Conservation (phyloP, 2,329 filamentous ascomycete species). For the Dothistroma pini region DNA sequence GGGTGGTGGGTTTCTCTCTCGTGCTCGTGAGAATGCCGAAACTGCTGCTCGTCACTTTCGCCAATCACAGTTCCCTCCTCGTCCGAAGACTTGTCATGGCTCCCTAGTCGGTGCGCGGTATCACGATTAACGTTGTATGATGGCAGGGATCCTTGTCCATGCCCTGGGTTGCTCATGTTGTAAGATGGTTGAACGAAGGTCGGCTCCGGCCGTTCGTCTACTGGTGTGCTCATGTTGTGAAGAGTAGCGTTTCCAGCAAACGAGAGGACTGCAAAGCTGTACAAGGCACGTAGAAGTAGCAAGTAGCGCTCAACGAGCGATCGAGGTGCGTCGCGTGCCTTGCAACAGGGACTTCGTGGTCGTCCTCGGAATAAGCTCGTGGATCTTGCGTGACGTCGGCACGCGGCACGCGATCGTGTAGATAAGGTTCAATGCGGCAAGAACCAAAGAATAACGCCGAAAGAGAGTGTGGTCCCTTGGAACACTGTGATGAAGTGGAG, state of each 20-base stretch:
- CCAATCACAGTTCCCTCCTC: slow-evolving; percentile 37
- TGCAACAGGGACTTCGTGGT: slow-evolving; percentile 18
- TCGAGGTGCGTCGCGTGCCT: background rate
- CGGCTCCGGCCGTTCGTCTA: slow-evolving; percentile 35
- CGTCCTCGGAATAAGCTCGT: slow-evolving; percentile 8
- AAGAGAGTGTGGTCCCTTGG: background rate
- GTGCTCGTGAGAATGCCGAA: slow-evolving; percentile 9
- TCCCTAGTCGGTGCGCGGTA: slow-evolving; percentile 13
- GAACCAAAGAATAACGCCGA: background rate
- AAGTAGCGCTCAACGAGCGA: background rate
- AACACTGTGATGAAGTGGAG: background rate
- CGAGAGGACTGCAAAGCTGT: slow-evolving; percentile 15
- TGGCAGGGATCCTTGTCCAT: slow-evolving; percentile 22
- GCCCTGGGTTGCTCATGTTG: slow-evolving; percentile 20
- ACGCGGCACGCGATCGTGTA: background rate
- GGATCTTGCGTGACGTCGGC: slow-evolving; percentile 12
- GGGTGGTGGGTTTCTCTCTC: slow-evolving; percentile 10
- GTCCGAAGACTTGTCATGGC: slow-evolving; percentile 22
- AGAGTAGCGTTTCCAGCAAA: slow-evolving; percentile 10
- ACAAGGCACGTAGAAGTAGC: background rate
- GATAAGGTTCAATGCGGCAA: background rate
- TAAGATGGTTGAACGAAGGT: slow-evolving; percentile 31
- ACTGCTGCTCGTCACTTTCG: slow-evolving; percentile 25
- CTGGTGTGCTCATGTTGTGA: slow-evolving; percentile 33
- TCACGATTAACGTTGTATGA: slow-evolving; percentile 34